A percentile compares a stretch with the other conserved stretches of the same genome.
Conservation (phyloP, 139 green algal genomes). For the Yamagishiella unicocca region DNA sequence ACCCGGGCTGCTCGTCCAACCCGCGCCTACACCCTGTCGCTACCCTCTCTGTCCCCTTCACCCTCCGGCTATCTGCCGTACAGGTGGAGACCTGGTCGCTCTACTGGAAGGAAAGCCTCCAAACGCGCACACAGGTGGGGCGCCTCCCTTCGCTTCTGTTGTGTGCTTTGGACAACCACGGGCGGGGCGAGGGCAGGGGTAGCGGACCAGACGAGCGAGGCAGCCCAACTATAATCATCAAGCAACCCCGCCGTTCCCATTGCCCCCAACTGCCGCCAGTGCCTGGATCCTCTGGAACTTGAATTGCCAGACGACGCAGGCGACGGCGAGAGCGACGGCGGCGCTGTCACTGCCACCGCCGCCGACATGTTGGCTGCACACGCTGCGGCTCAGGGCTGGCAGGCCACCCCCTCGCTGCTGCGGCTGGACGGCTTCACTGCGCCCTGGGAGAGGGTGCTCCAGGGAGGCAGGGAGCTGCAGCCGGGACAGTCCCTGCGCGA, state of each 20-base stretch:
- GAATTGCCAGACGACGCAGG: neutral
- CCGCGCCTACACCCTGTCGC: too few species aligned
- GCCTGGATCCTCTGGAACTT: neutral
- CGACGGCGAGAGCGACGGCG: neutral
- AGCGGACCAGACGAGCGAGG: neutral
- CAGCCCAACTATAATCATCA: neutral
- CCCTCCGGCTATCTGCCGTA: neutral
- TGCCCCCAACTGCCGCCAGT: neutral
- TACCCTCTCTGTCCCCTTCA: too few species aligned
- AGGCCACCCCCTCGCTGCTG: constrained; percentile 54
- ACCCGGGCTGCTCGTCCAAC: too few species aligned
- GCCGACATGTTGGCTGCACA: constrained; percentile 38
- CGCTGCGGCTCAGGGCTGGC: constrained; percentile 55
- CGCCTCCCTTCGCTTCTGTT: neutral
- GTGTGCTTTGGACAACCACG: neutral
- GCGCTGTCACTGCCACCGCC: neutral
- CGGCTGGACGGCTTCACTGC: constrained; percentile 76
- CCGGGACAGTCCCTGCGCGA: neutral
- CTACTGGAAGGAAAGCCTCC: constrained; percentile 90
- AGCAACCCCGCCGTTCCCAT: neutral
- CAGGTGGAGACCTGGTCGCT: constrained; percentile 82
- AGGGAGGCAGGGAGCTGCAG: constrained; percentile 28
- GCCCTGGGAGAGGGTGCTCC: constrained; percentile 65
- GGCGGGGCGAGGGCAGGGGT: neutral
- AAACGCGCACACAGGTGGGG: constrained; percentile 60